Evolutionary conservation across 345 rosid genomes (phyloP).

Genomic region (Ricinus communis): DNA sequence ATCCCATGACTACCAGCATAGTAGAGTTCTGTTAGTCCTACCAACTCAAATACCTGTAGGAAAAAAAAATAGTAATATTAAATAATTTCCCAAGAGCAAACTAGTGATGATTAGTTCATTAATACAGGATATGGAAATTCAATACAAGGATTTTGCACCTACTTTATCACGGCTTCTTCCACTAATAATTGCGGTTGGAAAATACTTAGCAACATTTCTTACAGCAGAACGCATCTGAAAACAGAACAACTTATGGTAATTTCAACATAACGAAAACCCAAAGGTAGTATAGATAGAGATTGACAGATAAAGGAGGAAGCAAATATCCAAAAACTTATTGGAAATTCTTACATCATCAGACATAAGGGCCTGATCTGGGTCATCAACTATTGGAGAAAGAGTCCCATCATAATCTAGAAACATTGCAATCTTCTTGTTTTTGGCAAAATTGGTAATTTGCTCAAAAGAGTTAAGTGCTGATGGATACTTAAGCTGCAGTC

Average conservation of each 20-base stretch:
- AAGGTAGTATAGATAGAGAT: too few relatives aligned
- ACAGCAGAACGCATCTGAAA: conserved; percentile 89
- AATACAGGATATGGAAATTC: not conserved
- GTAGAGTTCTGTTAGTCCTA: conserved; percentile 86
- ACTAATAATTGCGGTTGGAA: conserved; percentile 92
- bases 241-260: not conserved
- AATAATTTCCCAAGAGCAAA: conserved; percentile 5
- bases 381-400: conserved; percentile 92
- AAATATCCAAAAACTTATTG: too few relatives aligned
- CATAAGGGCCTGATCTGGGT: conserved; percentile 75
- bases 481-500: conserved; percentile 70
- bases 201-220: conserved; percentile 64
- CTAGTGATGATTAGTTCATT: not conserved
- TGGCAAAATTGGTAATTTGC: conserved; percentile 52
- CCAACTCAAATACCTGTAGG: conserved; percentile 72
- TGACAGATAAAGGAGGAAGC: too few relatives aligned
- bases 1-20: conserved; percentile 99
- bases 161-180: conserved; percentile 98
- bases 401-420: conserved; percentile 92
- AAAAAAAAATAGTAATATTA: not conserved
- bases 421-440: conserved; percentile 72
- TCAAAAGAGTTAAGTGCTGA: conserved; percentile 74
- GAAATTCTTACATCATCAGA: conserved; percentile 62
- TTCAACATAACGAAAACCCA: not conserved
- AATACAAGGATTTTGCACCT: conserved; percentile 6